phyloP scores from a whole-genome alignment of 192 early-diverging fungal genomes.

The Jimgerdemannia flammicorona region DNA sequence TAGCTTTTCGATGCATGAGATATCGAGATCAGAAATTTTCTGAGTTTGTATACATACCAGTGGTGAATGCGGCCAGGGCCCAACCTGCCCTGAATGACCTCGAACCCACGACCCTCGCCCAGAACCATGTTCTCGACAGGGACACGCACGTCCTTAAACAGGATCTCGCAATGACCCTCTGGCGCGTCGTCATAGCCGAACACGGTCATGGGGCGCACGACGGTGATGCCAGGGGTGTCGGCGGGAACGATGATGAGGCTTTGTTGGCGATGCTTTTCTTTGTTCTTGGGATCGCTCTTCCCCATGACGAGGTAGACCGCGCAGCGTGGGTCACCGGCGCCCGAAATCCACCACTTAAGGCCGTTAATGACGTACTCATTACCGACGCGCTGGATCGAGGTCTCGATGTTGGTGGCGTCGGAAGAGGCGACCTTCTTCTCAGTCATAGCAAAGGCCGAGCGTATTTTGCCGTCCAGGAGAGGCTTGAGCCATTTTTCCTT shows the following conservation, averaged over 20 bases:
- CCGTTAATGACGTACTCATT: conserved; percentile 71
- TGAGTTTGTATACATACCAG: conserved; percentile 44
- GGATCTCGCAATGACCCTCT: conserved; percentile 94
- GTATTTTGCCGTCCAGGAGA: conserved; percentile 85
- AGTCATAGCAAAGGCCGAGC: conserved; percentile 99
- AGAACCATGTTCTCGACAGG: conserved; percentile 85
- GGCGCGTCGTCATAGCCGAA: conserved; percentile 97
- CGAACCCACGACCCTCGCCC: conserved; percentile 97
- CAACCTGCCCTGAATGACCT: conserved; percentile 94
- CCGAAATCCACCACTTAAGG: conserved; percentile 99
- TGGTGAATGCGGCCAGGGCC: conserved; percentile 98
- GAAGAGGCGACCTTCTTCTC: conserved; percentile 94
- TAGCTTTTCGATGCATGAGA: too few relatives aligned
- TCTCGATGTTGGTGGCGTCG: conserved; percentile 97
- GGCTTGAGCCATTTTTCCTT: conserved; percentile 78
- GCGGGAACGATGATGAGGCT: conserved; percentile 86
- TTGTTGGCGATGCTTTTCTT: conserved; percentile 80
- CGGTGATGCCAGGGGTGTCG: conserved; percentile 74
- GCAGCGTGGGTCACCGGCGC: conserved; percentile 92
- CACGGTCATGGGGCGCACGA: conserved; percentile 82
- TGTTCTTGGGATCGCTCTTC: conserved; percentile 68
- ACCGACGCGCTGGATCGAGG: conserved; percentile 65
- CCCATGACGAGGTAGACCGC: conserved; percentile 92
- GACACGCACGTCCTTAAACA: conserved; percentile 86
- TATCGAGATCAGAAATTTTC: too few relatives aligned